phyloP scores from a whole-genome alignment of 2,329 filamentous ascomycete genomes.

The Xylaria sp. region DNA sequence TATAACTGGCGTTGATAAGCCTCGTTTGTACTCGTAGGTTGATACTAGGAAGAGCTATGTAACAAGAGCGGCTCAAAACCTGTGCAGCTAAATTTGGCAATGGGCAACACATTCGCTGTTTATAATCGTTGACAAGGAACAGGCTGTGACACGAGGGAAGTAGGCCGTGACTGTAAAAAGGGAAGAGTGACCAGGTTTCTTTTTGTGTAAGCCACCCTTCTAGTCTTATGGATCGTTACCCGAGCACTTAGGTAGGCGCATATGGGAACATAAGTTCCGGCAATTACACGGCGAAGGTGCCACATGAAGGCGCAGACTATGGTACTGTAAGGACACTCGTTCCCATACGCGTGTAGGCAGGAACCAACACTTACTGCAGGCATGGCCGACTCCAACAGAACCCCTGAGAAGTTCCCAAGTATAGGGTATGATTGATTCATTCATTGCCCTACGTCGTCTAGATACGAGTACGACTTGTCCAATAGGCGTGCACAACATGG shows the following conservation, averaged over 20 bases:
- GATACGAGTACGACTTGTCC: constrained; percentile 11
- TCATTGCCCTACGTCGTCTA: constrained; percentile 15
- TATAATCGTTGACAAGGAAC: background rate
- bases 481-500: constrained; percentile 19
- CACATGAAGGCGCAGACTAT: background rate
- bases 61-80: background rate
- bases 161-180: background rate
- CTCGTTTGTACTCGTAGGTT: background rate
- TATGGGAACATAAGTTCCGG: background rate
- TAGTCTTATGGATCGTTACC: background rate
- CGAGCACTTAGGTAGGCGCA: background rate
- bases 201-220: background rate
- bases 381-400: background rate
- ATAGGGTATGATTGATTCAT: constrained; percentile 24
- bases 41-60: background rate
- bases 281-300: background rate
- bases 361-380: background rate
- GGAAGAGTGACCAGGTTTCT: constrained; percentile 7
- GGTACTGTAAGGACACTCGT: background rate
- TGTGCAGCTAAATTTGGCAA: background rate
- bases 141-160: background rate
- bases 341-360: background rate
- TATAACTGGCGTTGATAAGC: background rate
- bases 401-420: constrained; percentile 1
- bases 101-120: background rate